Conservation (phyloP, 1,284 basidiomycete species). For the Cryptococcus maquisensis region DNA sequence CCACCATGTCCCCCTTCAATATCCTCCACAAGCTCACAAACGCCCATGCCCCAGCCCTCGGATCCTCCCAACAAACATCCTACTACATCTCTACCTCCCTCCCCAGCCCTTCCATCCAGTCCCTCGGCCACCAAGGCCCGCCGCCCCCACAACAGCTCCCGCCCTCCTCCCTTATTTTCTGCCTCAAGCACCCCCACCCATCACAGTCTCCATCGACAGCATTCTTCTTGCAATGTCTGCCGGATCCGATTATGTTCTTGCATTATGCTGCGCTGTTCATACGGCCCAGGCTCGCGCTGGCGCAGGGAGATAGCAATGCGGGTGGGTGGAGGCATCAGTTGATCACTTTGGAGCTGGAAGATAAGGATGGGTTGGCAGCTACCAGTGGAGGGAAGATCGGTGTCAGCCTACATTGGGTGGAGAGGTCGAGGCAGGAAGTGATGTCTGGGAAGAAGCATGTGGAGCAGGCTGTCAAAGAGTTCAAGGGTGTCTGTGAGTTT, state of each 20-base stretch:
- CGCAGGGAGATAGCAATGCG: not conserved
- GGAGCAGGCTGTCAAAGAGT: constrained; percentile 30
- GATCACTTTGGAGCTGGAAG: constrained; percentile 25
- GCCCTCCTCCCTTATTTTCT: constrained; percentile 16
- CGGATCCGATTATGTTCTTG: constrained; percentile 30
- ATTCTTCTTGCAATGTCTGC: constrained; percentile 31
- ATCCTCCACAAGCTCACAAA: too few species aligned
- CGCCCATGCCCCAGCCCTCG: constrained; percentile 6
- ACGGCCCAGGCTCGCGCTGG: not conserved
- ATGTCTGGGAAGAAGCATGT: constrained; percentile 15
- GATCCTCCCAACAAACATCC: constrained; percentile 7
- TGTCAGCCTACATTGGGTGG: constrained; percentile 30
- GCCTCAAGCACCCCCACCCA: constrained; percentile 19
- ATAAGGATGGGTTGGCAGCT: constrained; percentile 31
- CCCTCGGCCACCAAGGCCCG: constrained; percentile 4
- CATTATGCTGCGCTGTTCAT: constrained; percentile 27
- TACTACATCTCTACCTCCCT: constrained; percentile 1
- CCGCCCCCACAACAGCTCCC: constrained; percentile 7
- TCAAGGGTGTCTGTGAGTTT: constrained; percentile 41
- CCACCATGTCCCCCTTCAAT: too few species aligned
- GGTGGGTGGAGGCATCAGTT: constrained; percentile 27
- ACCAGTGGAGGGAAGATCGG: constrained; percentile 26
- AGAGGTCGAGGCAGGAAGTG: constrained; percentile 17
- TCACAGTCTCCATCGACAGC: constrained; percentile 9
- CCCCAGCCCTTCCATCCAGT: constrained; percentile 1